Evolutionary conservation across 352 stramenopile genomes (phyloP), one percentile per base, ranked within the genome.

Genomic region (Phytophthora multivora): DNA sequence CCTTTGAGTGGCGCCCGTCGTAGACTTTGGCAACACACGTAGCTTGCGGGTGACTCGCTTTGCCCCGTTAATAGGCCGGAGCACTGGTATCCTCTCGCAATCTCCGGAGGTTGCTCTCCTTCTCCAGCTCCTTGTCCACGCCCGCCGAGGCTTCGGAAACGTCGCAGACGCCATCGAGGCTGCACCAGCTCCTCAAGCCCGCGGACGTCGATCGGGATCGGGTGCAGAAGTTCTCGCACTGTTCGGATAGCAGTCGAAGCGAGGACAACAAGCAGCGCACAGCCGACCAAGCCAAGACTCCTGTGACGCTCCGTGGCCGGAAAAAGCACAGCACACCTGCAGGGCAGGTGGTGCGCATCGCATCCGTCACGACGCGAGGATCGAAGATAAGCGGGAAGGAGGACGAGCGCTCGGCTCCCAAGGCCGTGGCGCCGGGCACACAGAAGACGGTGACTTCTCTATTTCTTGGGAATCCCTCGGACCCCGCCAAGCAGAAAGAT

Each of bases 341-440:
- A 21, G 42, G 46, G 45, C 56, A 63, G 41, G 57, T 60, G 45
- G 54, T 71, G 65, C 65, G 60, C 25, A 55, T 57, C 31, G 60
- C 64, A 57, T 69, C 68, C 43, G 31, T 51, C 45, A 58, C 46
- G 45, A 60, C 54, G 56, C 59, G 51, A 18, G 50, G 51, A 47
- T 56, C 10, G 40, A 75, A 59, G 9, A 81, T 77, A 74, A 58
- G 50, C 36, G 50, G 59, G 36, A 65, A 73, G 65, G 66, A 77
- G 51, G 71, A 77, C 68, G 71, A 80, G 35, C 65, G 56, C 39
- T 71, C 60, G 65, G 69, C 55, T 51, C 50, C 69, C 51, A 73
- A 59, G 45, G 55, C 59, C 59, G 69, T 65, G 35, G 54, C 59
- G 49, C 55, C 65, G 21, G 51, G 59, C 39, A 39, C 63, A 12